A percentile compares a stretch with the other conserved stretches of the same genome.
Conservation (phyloP, 257 asterid genomes). For the Dorcoceras hygrometricum region DNA sequence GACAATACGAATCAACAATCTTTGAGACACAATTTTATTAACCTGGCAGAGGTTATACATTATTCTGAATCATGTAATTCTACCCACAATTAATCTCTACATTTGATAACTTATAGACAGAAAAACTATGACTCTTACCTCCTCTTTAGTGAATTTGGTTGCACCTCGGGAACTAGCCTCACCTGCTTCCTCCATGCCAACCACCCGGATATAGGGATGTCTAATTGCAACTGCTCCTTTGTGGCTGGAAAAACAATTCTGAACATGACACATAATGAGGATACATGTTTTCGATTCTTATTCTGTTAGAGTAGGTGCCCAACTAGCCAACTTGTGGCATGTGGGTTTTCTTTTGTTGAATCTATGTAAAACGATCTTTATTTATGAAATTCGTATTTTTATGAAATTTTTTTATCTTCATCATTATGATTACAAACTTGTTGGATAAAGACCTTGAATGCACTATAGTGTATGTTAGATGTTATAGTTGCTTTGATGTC, state of each 20-base stretch:
- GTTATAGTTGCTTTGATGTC: too few relatives aligned
- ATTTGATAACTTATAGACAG: background rate
- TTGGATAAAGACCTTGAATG: too few relatives aligned
- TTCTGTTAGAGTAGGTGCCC: too few relatives aligned
- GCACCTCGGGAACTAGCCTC: conserved; percentile 84
- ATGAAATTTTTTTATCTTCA: too few relatives aligned
- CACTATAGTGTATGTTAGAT: too few relatives aligned
- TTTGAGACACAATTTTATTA: background rate
- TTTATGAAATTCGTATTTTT: too few relatives aligned
- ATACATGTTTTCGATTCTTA: conserved; percentile 5
- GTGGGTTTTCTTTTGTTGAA: too few relatives aligned
- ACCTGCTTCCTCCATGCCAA: conserved; percentile 81
- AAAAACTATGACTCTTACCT: conserved; percentile 44
- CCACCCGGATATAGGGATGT: conserved; percentile 94
- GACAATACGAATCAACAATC: too few relatives aligned
- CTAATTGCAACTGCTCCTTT: conserved; percentile 98
- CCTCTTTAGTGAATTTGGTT: conserved; percentile 76
- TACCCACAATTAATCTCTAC: background rate
- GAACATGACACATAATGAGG: conserved; percentile 15
- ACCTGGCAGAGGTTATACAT: too few relatives aligned
- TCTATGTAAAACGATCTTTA: too few relatives aligned
- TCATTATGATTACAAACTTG: too few relatives aligned
- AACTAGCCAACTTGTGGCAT: too few relatives aligned
- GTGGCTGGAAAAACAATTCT: conserved; percentile 50
- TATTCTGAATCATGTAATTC: background rate